Conservation (phyloP, 2,329 filamentous ascomycete species). For the Trichoderma sp. region DNA sequence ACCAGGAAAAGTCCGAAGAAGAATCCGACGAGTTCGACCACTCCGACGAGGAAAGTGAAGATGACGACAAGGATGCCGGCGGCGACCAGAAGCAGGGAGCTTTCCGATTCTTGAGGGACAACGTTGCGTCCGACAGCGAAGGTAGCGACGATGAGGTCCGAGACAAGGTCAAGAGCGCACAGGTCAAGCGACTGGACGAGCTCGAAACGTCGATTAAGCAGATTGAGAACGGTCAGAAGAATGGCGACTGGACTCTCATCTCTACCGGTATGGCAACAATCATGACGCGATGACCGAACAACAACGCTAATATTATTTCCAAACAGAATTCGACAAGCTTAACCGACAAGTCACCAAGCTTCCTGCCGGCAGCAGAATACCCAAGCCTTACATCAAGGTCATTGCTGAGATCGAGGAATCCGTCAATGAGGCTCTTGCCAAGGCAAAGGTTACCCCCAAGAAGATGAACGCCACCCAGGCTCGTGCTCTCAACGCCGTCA, state of each 20-base stretch:
- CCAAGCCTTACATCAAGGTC: conserved; percentile 89
- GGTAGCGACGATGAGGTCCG: conserved; percentile 84
- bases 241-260: conserved; percentile 94
- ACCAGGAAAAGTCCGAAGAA: conserved; percentile 38
- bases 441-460: conserved; percentile 93
- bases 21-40: conserved; percentile 39
- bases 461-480: conserved; percentile 98
- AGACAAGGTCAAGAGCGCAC: conserved; percentile 91
- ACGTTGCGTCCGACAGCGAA: conserved; percentile 70
- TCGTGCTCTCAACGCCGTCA: conserved; percentile 91
- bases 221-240: conserved; percentile 97
- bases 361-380: conserved; percentile 71
- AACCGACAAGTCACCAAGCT: conserved; percentile 83
- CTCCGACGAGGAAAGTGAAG: conserved; percentile 53
- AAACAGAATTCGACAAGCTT: conserved; percentile 86
- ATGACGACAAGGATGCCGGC: conserved; percentile 61
- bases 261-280: conserved; percentile 65
- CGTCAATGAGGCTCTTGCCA: conserved; percentile 89
- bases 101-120: conserved; percentile 77
- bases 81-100: conserved; percentile 65
- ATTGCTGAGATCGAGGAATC: conserved; percentile 91
- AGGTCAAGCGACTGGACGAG: conserved; percentile 95
- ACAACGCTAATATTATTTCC: conserved; percentile 19
- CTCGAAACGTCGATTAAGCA: conserved; percentile 83
- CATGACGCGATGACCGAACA: not conserved